Conservation (phyloP, 2,329 filamentous ascomycete species). For the Mycosphaerella arachidis region DNA sequence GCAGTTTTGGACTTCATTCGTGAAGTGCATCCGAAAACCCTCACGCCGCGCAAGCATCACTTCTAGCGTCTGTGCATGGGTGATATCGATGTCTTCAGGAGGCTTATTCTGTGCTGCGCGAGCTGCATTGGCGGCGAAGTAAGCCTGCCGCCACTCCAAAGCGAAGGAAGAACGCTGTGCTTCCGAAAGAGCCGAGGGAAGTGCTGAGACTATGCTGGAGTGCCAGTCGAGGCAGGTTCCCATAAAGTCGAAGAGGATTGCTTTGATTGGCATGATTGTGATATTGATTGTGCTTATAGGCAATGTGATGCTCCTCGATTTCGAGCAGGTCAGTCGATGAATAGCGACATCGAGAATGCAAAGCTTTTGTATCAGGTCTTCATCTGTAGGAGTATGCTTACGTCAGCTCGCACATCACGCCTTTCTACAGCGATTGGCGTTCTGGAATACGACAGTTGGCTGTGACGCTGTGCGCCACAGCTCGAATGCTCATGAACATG, state of each 20-base stretch:
- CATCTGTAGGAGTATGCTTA: too few species aligned
- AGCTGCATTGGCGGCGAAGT: constrained; percentile 44
- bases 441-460: too few species aligned
- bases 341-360: background rate
- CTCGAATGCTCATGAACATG: too few species aligned
- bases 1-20: constrained; percentile 1
- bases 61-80: constrained; percentile 43
- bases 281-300: background rate
- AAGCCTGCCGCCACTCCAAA: constrained; percentile 48
- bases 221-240: constrained; percentile 57
- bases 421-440: too few species aligned
- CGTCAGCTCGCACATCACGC: too few species aligned
- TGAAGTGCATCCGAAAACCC: background rate
- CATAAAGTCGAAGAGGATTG: constrained; percentile 56
- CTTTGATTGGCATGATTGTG: constrained; percentile 32
- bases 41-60: constrained; percentile 27
- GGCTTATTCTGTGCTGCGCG: constrained; percentile 35
- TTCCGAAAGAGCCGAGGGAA: constrained; percentile 6
- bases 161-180: constrained; percentile 36
- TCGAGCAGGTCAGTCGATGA: background rate
- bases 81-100: constrained; percentile 51
- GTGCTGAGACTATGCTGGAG: constrained; percentile 12
- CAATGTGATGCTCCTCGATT: too few species aligned
- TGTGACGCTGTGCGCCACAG: too few species aligned
- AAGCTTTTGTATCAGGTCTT: too few species aligned